Evolutionary conservation across 441 rosid genomes (phyloP).

Genomic region (Gossypium gossypioides): DNA sequence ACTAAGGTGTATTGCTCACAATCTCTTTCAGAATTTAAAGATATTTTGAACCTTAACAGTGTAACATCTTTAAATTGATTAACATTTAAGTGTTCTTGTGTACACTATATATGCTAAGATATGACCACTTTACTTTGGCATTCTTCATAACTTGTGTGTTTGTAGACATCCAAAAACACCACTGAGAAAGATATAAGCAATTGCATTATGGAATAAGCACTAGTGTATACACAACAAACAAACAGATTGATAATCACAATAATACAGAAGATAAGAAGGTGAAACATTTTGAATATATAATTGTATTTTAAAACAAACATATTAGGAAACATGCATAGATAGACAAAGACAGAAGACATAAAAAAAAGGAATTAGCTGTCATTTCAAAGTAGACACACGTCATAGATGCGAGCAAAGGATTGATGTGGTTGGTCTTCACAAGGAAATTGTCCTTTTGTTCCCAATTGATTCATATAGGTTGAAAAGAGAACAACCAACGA

Average conservation of each 20-base stretch:
- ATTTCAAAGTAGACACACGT: background rate
- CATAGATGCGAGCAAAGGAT: background rate
- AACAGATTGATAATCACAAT: background rate
- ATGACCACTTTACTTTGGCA: background rate
- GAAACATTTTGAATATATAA: background rate
- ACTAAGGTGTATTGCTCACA: background rate
- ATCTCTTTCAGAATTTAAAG: background rate
- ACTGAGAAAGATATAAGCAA: background rate
- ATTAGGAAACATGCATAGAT: background rate
- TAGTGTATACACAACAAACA: background rate
- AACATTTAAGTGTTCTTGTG: background rate
- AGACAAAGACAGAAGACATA: background rate
- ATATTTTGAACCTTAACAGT: background rate
- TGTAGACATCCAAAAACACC: background rate
- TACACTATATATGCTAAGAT: background rate
- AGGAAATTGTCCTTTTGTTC: background rate
- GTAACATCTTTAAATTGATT: background rate
- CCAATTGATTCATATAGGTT: background rate
- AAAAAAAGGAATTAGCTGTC: background rate
- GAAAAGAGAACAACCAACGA: background rate
- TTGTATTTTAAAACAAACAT: background rate
- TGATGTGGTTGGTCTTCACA: background rate
- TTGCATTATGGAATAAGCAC: background rate
- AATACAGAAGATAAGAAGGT: background rate
- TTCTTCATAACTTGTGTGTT: background rate